Base-by-base conservation (phyloP, 2,329 filamentous ascomycete species). In the Fusarium sambucinum region DNA sequence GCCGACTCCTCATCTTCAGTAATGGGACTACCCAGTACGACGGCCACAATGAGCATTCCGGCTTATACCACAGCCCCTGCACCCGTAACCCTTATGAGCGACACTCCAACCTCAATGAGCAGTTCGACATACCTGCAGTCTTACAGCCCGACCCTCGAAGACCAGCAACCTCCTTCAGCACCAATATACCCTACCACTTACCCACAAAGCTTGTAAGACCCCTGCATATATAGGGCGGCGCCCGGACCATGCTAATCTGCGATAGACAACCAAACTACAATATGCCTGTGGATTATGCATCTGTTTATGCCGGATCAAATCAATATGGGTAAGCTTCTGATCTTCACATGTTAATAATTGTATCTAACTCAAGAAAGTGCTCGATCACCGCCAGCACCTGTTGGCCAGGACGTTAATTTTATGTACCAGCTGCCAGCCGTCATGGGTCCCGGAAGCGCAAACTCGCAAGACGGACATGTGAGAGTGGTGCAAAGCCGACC, bases 401-500 rank as follows among this genome's bases (percentile, higher is more conserved):
- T 79, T 38, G 67, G 74, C 29, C 80, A 79, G 44, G 83, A 85
- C 21, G 63, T 67, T 35, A 68, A 73, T 41, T 73, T 85, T 66
- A 80, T 84, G 76, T 85, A 85, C 69, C 79, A 80, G 25, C 77
- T 83, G 29, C 74, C 80, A 69, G 55, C 77, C 57, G 63, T 76
- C 74, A 74, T 83, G 50, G 70, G 79, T n/a, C 74, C 78, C 23
- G 77, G 78, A 40, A 75, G 75, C 61, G 58, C 74, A 40, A 66
- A 71, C 70, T 71, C 71, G 68, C 78, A 81, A 66, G 80, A 82
- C 66, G 77, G 82, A 42, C 82, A 88, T 69, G 89, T 92, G 38
- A 86, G 92, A 61, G 88, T 94, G 17, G 85, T 94, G 19, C 90
- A 92, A 77, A 90, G 89, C 72, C 87, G 92, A 69, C 93, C 93